These are phyloP conservation scores for Gentiana macrophylla DNA, from an alignment of 257 asterid species.

Conservation along the genomic window DNA sequence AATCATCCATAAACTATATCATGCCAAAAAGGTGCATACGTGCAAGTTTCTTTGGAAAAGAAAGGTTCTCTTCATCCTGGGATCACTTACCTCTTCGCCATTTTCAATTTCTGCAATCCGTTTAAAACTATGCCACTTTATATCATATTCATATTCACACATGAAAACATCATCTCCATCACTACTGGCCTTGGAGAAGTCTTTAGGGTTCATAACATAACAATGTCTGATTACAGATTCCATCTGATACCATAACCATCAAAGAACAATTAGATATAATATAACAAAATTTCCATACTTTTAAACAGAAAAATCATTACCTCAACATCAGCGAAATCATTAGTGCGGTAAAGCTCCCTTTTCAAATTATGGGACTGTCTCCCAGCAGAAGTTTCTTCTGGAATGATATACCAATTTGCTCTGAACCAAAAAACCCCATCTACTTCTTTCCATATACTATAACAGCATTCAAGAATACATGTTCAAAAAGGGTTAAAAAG, in stretches of 20 bases:
- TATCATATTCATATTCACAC: slow-evolving; percentile 89
- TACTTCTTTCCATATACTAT: slow-evolving; percentile 87
- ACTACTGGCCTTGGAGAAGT: slow-evolving; percentile 48
- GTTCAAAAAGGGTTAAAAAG: not conserved
- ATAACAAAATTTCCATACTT: not conserved
- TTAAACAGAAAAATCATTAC: slow-evolving; percentile 23
- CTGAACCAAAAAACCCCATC: slow-evolving; percentile 77
- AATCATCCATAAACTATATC: slow-evolving; percentile 4
- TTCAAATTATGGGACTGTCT: slow-evolving; percentile 89
- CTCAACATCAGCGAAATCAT: slow-evolving; percentile 73
- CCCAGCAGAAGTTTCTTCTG: slow-evolving; percentile 83
- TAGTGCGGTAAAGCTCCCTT: slow-evolving; percentile 80
- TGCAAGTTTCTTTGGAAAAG: not conserved
- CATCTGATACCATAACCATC: slow-evolving; percentile 43
- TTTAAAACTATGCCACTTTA: slow-evolving; percentile 76
- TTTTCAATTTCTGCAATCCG: slow-evolving; percentile 63
- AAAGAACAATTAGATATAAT: not conserved
- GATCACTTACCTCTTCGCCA: slow-evolving; percentile 37
- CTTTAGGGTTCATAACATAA: slow-evolving; percentile 62
- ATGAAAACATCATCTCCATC: slow-evolving; percentile 88
- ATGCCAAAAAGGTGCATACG: slow-evolving; percentile 9
- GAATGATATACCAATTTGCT: slow-evolving; percentile 75
- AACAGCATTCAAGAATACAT: slow-evolving; percentile 6
- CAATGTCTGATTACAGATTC: slow-evolving; percentile 76
- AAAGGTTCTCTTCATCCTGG: not conserved